Conservation (phyloP, 2,329 filamentous ascomycete species). For the Cercospora sp. region DNA sequence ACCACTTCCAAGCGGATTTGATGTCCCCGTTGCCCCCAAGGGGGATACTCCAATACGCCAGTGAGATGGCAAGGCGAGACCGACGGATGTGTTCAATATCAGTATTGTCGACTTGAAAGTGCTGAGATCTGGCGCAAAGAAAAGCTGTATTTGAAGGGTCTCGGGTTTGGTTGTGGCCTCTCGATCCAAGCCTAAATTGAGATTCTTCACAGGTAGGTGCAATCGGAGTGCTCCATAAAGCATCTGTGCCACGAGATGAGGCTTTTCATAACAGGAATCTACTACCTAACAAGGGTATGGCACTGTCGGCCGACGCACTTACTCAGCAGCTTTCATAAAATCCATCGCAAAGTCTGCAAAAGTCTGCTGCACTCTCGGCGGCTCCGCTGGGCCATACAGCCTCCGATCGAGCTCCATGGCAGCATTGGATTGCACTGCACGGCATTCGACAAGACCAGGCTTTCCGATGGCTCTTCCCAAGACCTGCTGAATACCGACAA, state of each 20-base stretch:
- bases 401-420: not conserved
- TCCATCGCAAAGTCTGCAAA: constrained; percentile 25
- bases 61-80: not conserved
- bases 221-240: not conserved
- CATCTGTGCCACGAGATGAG: not conserved
- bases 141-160: not conserved
- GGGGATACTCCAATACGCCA: not conserved
- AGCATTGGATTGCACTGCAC: not conserved
- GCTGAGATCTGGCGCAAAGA: not conserved
- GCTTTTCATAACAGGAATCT: not conserved
- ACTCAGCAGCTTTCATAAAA: constrained; percentile 14
- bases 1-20: not conserved
- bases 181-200: not conserved
- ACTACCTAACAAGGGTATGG: no score
- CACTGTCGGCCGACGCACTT: not conserved
- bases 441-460: not conserved
- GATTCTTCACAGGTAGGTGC: not conserved
- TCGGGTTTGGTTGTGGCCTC: not conserved
- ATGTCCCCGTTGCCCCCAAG: not conserved
- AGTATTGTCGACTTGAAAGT: not conserved
- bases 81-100: not conserved
- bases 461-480: constrained; percentile 19
- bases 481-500: constrained; percentile 34
- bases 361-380: constrained; percentile 16
- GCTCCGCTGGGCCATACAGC: constrained; percentile 13